A percentile compares a stretch with the other conserved stretches of the same genome.
These are phyloP conservation scores for Candida sp. DNA, from an alignment of 1,139 yeast species.

Conservation along the genomic window DNA sequence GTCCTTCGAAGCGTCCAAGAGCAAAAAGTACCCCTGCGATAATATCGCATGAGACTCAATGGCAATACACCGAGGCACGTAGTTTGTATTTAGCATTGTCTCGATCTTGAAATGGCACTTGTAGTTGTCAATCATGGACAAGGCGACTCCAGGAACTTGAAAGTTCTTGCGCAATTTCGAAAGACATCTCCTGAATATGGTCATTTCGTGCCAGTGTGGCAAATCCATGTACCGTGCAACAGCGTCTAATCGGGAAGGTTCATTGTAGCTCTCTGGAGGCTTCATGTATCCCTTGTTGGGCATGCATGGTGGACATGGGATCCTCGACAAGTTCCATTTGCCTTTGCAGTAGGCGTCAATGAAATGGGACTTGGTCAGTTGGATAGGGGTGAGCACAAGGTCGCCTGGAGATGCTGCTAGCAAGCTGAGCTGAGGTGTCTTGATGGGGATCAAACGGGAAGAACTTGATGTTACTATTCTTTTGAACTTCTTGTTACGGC, in stretches of 20 bases:
- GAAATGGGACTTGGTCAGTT: slow-evolving; percentile 61
- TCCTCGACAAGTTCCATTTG: slow-evolving; percentile 57
- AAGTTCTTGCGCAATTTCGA: slow-evolving; percentile 38
- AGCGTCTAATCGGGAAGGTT: slow-evolving; percentile 39
- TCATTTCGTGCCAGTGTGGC: slow-evolving; percentile 56
- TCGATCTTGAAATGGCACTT: slow-evolving; percentile 55
- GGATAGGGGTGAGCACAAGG: slow-evolving; percentile 28
- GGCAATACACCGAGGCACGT: slow-evolving; percentile 58
- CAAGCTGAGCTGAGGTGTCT: slow-evolving; percentile 4
- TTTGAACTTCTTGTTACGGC: slow-evolving; percentile 1
- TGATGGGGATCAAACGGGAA: not conserved
- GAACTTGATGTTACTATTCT: not conserved
- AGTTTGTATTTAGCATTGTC: slow-evolving; percentile 47
- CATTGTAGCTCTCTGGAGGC: slow-evolving; percentile 62
- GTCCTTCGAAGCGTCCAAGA: slow-evolving; percentile 64
- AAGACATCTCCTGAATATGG: slow-evolving; percentile 42
- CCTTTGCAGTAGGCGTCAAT: slow-evolving; percentile 65
- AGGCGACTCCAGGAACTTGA: slow-evolving; percentile 54
- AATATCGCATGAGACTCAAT: slow-evolving; percentile 71
- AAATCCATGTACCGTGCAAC: slow-evolving; percentile 45
- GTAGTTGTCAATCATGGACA: slow-evolving; percentile 57
- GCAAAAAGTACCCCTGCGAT: slow-evolving; percentile 55
- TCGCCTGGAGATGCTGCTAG: slow-evolving; percentile 16
- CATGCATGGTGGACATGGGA: slow-evolving; percentile 60
- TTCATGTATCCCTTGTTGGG: slow-evolving; percentile 51